Conservation (phyloP, 1,139 yeast species). For the Saccharomycopsis hybrid region DNA sequence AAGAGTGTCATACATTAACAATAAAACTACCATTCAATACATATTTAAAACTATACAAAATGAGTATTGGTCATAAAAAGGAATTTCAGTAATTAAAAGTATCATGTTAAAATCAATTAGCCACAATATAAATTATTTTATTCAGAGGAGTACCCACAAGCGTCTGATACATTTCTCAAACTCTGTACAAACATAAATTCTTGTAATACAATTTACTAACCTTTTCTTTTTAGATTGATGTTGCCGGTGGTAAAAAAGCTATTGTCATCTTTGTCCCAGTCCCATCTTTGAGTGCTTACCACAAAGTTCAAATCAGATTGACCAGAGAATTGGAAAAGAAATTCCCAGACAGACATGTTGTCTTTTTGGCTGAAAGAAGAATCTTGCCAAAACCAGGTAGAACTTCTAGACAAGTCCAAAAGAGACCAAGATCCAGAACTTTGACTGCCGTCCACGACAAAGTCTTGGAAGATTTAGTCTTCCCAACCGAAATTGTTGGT, state of each 20-base stretch:
- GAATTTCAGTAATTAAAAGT: too few relatives aligned
- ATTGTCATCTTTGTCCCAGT: slow-evolving; percentile 97
- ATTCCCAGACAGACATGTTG: slow-evolving; percentile 99
- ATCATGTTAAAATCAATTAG: too few relatives aligned
- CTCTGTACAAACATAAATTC: too few relatives aligned
- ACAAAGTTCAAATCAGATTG: slow-evolving; percentile 94
- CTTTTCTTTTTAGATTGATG: slow-evolving; percentile 74
- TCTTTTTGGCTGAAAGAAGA: slow-evolving; percentile 99
- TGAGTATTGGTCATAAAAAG: too few relatives aligned
- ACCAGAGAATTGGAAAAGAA: slow-evolving; percentile 99
- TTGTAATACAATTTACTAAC: too few relatives aligned
- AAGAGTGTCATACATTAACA: too few relatives aligned
- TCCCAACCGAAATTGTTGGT: slow-evolving; percentile 99
- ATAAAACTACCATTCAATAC: too few relatives aligned
- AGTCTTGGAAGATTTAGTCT: slow-evolving; percentile 96
- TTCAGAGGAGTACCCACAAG: too few relatives aligned
- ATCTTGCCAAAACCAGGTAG: slow-evolving; percentile 95
- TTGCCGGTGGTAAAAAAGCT: slow-evolving; percentile 98
- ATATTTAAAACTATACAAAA: too few relatives aligned
- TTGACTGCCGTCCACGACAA: slow-evolving; percentile 98
- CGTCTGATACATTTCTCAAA: too few relatives aligned
- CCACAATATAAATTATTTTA: too few relatives aligned
- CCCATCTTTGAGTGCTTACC: slow-evolving; percentile 89
- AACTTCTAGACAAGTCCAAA: slow-evolving; percentile 87
- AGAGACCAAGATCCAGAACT: slow-evolving; percentile 99